phyloP scores from a whole-genome alignment of 192 early-diverging fungal genomes.

The Chytriomyces sp. region DNA sequence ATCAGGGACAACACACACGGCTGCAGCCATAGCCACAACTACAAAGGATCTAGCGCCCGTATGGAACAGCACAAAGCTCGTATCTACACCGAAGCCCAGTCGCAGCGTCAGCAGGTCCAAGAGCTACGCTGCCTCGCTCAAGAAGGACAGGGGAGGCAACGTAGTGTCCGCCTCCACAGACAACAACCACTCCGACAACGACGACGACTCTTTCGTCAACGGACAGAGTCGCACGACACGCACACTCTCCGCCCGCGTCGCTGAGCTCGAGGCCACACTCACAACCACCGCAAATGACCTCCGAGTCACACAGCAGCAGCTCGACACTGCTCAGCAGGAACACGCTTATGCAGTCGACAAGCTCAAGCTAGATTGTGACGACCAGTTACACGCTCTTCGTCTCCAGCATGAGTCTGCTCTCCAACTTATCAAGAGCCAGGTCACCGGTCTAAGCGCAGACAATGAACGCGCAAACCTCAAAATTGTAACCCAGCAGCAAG shows the following conservation, averaged over 20 bases:
- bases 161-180: background rate
- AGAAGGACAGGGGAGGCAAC: background rate
- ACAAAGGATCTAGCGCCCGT: background rate
- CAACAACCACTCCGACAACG: background rate
- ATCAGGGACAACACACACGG: background rate
- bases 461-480: background rate
- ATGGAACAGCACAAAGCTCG: slow-evolving; percentile 9
- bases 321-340: background rate
- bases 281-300: background rate
- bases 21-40: background rate
- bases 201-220: slow-evolving; percentile 6
- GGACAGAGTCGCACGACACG: background rate
- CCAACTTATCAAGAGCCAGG: background rate
- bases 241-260: background rate
- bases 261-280: slow-evolving; percentile 1
- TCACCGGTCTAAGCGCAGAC: background rate
- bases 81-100: background rate
- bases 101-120: background rate
- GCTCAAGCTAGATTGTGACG: background rate
- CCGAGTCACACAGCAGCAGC: background rate
- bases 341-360: background rate
- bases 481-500: background rate
- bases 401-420: background rate
- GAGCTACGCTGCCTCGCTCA: background rate
- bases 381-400: background rate